Conservation (phyloP, 768 basidiomycete genomes). For the Lentinula boryana region DNA sequence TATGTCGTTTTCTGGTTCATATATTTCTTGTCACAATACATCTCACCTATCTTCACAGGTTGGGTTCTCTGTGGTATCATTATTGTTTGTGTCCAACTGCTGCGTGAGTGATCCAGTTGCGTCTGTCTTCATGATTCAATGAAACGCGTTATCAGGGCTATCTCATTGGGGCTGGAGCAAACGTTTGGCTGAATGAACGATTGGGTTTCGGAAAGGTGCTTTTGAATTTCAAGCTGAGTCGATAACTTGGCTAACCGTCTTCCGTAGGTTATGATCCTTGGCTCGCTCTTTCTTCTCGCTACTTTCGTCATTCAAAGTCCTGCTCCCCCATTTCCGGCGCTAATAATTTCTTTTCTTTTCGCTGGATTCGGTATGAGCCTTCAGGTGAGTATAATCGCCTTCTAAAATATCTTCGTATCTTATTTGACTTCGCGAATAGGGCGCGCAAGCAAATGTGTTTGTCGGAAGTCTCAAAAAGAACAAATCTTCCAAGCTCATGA, state of each 20-base stretch:
- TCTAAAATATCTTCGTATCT: background rate
- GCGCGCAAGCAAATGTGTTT: slow-evolving; percentile 46
- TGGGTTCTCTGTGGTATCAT: background rate
- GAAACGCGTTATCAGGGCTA: slow-evolving; percentile 29
- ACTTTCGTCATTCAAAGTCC: slow-evolving; percentile 23
- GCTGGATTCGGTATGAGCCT: slow-evolving; percentile 25
- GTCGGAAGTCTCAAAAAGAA: slow-evolving; percentile 37
- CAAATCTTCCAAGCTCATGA: slow-evolving; percentile 37
- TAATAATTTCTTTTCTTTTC: slow-evolving; percentile 31
- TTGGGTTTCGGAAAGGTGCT: slow-evolving; percentile 39
- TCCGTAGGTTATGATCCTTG: slow-evolving; percentile 10
- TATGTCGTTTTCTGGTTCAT: background rate
- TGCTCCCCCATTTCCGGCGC: slow-evolving; percentile 48
- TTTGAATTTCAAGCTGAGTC: background rate
- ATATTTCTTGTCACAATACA: background rate
- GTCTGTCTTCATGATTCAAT: background rate
- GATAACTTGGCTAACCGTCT: background rate
- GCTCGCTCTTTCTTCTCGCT: slow-evolving; percentile 6
- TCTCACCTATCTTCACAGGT: background rate
- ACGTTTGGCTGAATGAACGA: slow-evolving; percentile 38
- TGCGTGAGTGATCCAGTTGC: background rate
- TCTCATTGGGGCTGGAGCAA: slow-evolving; percentile 36
- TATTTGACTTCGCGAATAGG: background rate
- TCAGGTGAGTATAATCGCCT: slow-evolving; percentile 13
- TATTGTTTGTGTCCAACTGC: slow-evolving; percentile 2